Evolutionary conservation across 2,329 filamentous ascomycete genomes (phyloP).

Genomic region (Xenoacremonium recifei): DNA sequence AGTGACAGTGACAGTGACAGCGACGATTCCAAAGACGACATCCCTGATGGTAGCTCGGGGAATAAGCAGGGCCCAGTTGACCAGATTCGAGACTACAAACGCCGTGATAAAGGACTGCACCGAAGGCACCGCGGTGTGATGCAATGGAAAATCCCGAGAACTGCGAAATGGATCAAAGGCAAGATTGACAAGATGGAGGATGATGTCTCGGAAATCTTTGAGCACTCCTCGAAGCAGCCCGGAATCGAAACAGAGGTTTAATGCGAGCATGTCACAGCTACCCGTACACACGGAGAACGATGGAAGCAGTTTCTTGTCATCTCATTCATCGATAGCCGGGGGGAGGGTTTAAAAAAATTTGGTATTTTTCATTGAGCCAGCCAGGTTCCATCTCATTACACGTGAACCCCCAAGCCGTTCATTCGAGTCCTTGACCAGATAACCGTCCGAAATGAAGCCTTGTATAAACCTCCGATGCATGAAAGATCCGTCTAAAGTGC

Average conservation of each 20-base stretch:
- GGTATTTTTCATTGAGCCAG: no score
- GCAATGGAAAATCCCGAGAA: constrained; percentile 64
- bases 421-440: no score
- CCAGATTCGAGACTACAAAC: constrained; percentile 59
- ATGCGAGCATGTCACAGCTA: constrained; percentile 20
- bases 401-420: no score
- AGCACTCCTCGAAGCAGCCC: constrained; percentile 55
- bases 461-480: no score
- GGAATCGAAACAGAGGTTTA: constrained; percentile 70
- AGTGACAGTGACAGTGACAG: constrained; percentile 30
- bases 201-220: constrained; percentile 55
- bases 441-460: no score
- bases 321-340: background rate
- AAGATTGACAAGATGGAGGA: constrained; percentile 57
- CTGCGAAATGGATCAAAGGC: constrained; percentile 50
- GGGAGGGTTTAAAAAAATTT: background rate
- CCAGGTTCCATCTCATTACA: no score
- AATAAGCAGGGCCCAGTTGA: constrained; percentile 46
- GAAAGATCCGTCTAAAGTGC: no score
- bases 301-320: no score
- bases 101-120: constrained; percentile 58
- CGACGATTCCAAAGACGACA: constrained; percentile 27
- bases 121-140: constrained; percentile 67
- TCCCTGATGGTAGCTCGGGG: constrained; percentile 35
- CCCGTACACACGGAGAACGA: background rate